Evolutionary conservation across 2,329 filamentous ascomycete species (phyloP).

Genomic region (Fusarium anthophilum): DNA sequence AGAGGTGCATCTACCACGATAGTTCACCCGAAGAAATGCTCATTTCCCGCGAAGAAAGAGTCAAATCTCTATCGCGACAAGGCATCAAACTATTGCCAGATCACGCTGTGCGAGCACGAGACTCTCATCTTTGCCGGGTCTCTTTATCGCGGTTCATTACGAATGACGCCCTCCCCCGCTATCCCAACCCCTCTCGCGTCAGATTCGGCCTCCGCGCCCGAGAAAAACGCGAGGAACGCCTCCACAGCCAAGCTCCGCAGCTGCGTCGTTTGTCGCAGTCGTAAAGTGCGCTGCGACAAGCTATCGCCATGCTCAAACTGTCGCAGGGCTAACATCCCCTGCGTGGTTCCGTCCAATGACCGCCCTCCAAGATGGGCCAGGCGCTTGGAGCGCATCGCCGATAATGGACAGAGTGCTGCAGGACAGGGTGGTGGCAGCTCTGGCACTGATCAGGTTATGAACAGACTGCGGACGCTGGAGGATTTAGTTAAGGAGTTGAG

Average conservation of each 20-base stretch:
- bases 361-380: conserved; percentile 64
- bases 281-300: conserved; percentile 69
- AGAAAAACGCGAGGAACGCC: conserved; percentile 36
- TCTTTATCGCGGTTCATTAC: not conserved
- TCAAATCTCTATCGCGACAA: not conserved
- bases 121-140: not conserved
- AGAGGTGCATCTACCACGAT: not conserved
- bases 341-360: conserved; percentile 59
- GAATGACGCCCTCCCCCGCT: conserved; percentile 9
- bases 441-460: conserved; percentile 54
- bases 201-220: conserved; percentile 33
- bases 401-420: conserved; percentile 14
- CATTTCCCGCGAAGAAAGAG: not conserved
- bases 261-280: conserved; percentile 61
- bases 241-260: conserved; percentile 51
- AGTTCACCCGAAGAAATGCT: not conserved
- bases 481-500: conserved; percentile 60
- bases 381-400: conserved; percentile 55
- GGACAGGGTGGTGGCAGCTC: conserved; percentile 34
- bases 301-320: conserved; percentile 66
- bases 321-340: conserved; percentile 61
- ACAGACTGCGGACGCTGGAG: conserved; percentile 60
- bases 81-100: not conserved
- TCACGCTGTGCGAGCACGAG: rapidly evolving
- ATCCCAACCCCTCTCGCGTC: conserved; percentile 8